These are phyloP conservation scores for Boletellus deceptivus DNA, from an alignment of 1,284 basidiomycete genomes.

Conservation along the genomic window DNA sequence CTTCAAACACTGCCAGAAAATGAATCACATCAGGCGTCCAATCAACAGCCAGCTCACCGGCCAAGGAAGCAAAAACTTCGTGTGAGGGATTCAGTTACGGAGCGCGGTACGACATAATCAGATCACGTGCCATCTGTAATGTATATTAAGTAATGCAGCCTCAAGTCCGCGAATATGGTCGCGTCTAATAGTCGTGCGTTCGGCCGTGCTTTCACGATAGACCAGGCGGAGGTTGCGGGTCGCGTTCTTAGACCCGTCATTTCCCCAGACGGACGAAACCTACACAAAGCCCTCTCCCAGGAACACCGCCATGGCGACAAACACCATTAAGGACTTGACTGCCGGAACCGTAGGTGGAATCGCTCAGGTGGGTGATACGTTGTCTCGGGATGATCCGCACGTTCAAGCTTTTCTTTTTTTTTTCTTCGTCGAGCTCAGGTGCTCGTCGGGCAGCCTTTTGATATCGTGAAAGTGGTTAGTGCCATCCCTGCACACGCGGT, in stretches of 20 bases:
- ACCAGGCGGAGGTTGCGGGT: background rate
- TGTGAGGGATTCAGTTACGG: no score
- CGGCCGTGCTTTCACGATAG: background rate
- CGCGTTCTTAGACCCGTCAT: background rate
- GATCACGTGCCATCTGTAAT: conserved; percentile 20
- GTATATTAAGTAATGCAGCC: conserved; percentile 12
- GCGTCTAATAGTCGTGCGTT: no score
- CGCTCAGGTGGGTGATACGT: conserved; percentile 61
- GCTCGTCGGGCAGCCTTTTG: conserved; percentile 92
- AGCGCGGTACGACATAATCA: background rate
- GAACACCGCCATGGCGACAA: conserved; percentile 39
- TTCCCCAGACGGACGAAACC: no score
- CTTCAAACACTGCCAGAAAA: conserved; percentile 3
- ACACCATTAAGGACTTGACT: conserved; percentile 73
- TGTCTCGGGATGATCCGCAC: background rate
- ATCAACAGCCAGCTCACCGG: conserved; percentile 15
- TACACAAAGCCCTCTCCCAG: background rate
- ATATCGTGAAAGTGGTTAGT: conserved; percentile 93
- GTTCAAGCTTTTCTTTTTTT: background rate
- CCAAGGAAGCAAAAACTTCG: background rate
- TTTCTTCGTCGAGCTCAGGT: conserved; percentile 47
- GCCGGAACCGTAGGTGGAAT: conserved; percentile 88
- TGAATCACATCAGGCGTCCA: background rate
- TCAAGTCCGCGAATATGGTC: conserved; percentile 23
- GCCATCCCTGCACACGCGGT: background rate